Percentiles rank a stretch among this genome's conserved stretches.
Conservation (phyloP, 495 filamentous ascomycete genomes). For the Penicillium goetzii region DNA sequence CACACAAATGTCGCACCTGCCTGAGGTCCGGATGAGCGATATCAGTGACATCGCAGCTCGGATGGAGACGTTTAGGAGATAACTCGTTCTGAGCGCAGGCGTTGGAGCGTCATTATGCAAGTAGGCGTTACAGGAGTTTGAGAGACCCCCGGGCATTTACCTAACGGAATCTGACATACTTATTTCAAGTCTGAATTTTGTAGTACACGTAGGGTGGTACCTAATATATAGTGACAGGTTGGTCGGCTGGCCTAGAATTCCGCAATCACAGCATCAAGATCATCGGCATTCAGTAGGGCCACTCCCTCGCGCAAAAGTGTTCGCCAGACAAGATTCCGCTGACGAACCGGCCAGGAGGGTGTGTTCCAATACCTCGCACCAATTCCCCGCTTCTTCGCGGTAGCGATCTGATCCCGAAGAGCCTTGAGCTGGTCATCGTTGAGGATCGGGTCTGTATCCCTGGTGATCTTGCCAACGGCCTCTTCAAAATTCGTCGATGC, state of each 20-base stretch:
- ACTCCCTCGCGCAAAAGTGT: slow-evolving; percentile 68
- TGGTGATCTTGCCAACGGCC: slow-evolving; percentile 45
- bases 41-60: neutral
- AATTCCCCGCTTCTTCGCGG: slow-evolving; percentile 65
- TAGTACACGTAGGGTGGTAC: neutral
- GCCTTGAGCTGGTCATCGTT: slow-evolving; percentile 56
- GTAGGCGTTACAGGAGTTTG: neutral
- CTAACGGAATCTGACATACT: neutral
- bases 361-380: slow-evolving; percentile 75
- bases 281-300: slow-evolving; percentile 77
- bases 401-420: slow-evolving; percentile 62
- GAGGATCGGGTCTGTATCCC: slow-evolving; percentile 36
- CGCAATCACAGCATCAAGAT: slow-evolving; percentile 60
- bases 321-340: slow-evolving; percentile 70
- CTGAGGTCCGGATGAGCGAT: slow-evolving; percentile 7
- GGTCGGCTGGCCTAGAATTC: slow-evolving; percentile 32
- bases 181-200: neutral
- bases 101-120: neutral
- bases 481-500: slow-evolving; percentile 50
- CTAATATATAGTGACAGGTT: neutral
- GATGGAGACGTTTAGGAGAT: neutral
- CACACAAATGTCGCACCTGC: slow-evolving; percentile 30
- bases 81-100: neutral
- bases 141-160: neutral
- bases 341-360: slow-evolving; percentile 66